These are phyloP conservation scores for Nasturtium officinale DNA, from an alignment of 345 rosid species.

Conservation along the genomic window DNA sequence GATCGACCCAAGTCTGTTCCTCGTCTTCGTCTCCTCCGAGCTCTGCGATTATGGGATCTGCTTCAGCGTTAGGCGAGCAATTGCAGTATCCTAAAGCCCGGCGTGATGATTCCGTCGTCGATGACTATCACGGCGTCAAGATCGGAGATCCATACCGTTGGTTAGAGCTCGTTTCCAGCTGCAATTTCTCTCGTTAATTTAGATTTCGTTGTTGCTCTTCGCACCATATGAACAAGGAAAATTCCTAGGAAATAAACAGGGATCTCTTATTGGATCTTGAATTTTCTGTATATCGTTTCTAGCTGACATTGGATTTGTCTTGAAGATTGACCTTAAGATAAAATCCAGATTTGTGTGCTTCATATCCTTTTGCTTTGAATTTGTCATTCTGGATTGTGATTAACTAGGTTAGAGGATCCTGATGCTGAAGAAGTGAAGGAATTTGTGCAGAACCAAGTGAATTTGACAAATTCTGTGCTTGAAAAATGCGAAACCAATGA, in stretches of 20 bases:
- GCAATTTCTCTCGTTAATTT: background rate
- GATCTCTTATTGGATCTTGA: conserved; percentile 4
- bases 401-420: conserved; percentile 87
- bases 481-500: conserved; percentile 62
- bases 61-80: conserved; percentile 42
- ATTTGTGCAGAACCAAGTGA: conserved; percentile 72
- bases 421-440: conserved; percentile 81
- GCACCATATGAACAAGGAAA: background rate
- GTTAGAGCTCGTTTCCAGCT: conserved; percentile 43
- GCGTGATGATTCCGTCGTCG: conserved; percentile 77
- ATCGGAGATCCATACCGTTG: conserved; percentile 85
- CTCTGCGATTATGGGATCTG: conserved; percentile 60
- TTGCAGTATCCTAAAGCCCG: conserved; percentile 63
- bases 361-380: background rate
- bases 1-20: conserved; percentile 8
- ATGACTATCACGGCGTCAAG: conserved; percentile 79
- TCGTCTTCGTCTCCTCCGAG: background rate
- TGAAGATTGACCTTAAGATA: conserved; percentile 14
- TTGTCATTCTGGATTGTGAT: background rate
- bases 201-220: background rate
- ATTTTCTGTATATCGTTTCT: background rate
- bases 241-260: background rate
- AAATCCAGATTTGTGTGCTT: background rate
- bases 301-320: conserved; percentile 17
- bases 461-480: conserved; percentile 66